These are phyloP conservation scores for Linanthus parryae DNA, from an alignment of 148 eudicot genomes.

Conservation along the genomic window DNA sequence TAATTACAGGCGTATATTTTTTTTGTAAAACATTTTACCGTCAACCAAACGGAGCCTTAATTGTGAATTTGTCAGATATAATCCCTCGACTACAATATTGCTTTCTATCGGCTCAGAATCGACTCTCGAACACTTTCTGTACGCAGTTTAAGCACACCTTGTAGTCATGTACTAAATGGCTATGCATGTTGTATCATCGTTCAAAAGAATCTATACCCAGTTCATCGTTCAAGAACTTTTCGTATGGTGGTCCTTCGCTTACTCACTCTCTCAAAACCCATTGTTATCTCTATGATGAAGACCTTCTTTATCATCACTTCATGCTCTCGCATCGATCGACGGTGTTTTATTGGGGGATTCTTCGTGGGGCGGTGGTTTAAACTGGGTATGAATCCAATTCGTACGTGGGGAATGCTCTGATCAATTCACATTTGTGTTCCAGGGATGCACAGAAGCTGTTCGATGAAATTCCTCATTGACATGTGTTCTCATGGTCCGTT, in stretches of 20 bases:
- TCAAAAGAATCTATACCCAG: slow-evolving; percentile 66
- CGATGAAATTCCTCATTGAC: slow-evolving; percentile 47
- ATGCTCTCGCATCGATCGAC: slow-evolving; percentile 36
- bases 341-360: slow-evolving; percentile 27
- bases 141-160: slow-evolving; percentile 44
- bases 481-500: slow-evolving; percentile 65
- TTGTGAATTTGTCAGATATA: too few relatives aligned
- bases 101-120: too few relatives aligned
- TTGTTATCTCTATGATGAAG: slow-evolving; percentile 29
- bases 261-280: slow-evolving; percentile 42
- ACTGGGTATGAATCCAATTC: slow-evolving; percentile 42
- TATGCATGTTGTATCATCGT: too few relatives aligned
- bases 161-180: too few relatives aligned
- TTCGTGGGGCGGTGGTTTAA: slow-evolving; percentile 52
- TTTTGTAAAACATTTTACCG: too few relatives aligned
- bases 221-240: slow-evolving; percentile 28
- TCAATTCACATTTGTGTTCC: slow-evolving; percentile 32
- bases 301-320: slow-evolving; percentile 48
- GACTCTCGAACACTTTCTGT: slow-evolving; percentile 20
- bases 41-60: too few relatives aligned
- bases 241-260: slow-evolving; percentile 19
- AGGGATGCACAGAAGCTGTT: slow-evolving; percentile 40
- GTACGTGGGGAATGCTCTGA: slow-evolving; percentile 58
- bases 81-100: too few relatives aligned
- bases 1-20: too few relatives aligned